Evolutionary conservation across 805 yeast species (phyloP).

Genomic region (Nakazawaea ishiwadae): DNA sequence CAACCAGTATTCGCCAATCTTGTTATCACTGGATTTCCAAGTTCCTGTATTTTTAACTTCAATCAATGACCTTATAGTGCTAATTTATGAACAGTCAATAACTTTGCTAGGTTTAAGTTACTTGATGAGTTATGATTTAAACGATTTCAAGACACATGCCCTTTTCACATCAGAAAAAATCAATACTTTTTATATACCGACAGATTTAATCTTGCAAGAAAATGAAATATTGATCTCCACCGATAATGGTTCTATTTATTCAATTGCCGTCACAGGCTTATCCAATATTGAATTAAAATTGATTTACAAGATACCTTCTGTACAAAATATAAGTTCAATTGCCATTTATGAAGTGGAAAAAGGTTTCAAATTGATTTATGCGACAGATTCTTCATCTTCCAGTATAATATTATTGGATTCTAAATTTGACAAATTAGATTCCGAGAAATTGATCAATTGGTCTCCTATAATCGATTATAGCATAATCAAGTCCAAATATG

Average conservation of each 20-base stretch:
- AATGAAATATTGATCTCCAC: slow-evolving; percentile 2
- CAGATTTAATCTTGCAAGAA: not conserved
- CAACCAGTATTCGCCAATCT: slow-evolving; percentile 17
- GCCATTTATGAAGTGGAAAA: not conserved
- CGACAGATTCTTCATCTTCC: not conserved
- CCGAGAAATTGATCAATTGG: slow-evolving; percentile 2
- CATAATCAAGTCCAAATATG: not conserved
- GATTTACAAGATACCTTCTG: not conserved
- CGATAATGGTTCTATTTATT: slow-evolving; percentile 1
- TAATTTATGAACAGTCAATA: slow-evolving; percentile 19
- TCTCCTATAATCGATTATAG: slow-evolving; percentile 9
- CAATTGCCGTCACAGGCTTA: not conserved
- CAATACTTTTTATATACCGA: not conserved
- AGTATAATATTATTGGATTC: not conserved
- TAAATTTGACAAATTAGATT: not conserved
- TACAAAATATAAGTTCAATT: not conserved
- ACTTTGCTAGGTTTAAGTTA: slow-evolving; percentile 7
- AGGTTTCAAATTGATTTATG: slow-evolving; percentile 1
- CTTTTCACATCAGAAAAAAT: not conserved
- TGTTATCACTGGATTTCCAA: slow-evolving; percentile 22
- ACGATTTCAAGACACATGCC: not conserved
- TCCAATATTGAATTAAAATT: not conserved
- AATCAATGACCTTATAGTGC: slow-evolving; percentile 16
- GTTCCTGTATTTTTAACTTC: slow-evolving; percentile 24
- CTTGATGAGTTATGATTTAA: slow-evolving; percentile 6